phyloP scores from a whole-genome alignment of 2,329 filamentous ascomycete genomes.

The Pyrenochaeta sp. region DNA sequence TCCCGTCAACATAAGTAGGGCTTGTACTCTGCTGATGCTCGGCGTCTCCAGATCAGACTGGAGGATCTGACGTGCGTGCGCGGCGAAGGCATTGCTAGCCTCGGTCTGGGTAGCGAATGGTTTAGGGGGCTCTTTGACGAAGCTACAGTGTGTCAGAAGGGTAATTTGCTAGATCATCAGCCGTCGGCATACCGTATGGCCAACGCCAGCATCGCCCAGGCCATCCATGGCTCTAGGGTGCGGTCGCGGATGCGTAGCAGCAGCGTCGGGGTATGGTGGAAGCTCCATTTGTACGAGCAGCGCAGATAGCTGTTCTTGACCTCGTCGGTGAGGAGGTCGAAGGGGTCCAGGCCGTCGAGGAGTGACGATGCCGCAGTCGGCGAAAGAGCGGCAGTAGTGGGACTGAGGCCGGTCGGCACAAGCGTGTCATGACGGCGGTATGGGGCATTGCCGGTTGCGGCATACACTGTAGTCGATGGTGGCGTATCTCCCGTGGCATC shows the following conservation, averaged over 20 bases:
- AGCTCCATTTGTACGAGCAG: conserved; percentile 54
- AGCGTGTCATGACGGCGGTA: conserved; percentile 30
- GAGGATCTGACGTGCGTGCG: conserved; percentile 51
- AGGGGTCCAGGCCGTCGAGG: conserved; percentile 48
- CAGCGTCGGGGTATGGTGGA: conserved; percentile 52
- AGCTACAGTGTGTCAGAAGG: conserved; percentile 30
- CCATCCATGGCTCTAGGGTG: conserved; percentile 50
- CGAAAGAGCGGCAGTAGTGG: conserved; percentile 31
- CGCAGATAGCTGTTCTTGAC: conserved; percentile 53
- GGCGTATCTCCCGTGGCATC: conserved; percentile 30
- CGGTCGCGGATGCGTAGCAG: conserved; percentile 49
- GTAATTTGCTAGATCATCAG: background rate
- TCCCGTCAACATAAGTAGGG: conserved; percentile 55
- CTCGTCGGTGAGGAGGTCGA: conserved; percentile 51
- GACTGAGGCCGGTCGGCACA: conserved; percentile 35
- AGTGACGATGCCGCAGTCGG: conserved; percentile 36
- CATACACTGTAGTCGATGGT: conserved; percentile 4
- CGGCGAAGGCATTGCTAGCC: conserved; percentile 53
- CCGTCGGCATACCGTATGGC: conserved; percentile 44
- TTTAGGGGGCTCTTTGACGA: conserved; percentile 47
- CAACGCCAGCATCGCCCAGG: conserved; percentile 54
- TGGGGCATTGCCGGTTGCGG: conserved; percentile 15
- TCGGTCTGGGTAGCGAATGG: conserved; percentile 49
- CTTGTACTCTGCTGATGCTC: conserved; percentile 50
- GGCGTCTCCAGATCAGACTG: conserved; percentile 52